Evolutionary conservation across 169 alveolate species (phyloP).

Genomic region (Plasmodium coatneyi): DNA sequence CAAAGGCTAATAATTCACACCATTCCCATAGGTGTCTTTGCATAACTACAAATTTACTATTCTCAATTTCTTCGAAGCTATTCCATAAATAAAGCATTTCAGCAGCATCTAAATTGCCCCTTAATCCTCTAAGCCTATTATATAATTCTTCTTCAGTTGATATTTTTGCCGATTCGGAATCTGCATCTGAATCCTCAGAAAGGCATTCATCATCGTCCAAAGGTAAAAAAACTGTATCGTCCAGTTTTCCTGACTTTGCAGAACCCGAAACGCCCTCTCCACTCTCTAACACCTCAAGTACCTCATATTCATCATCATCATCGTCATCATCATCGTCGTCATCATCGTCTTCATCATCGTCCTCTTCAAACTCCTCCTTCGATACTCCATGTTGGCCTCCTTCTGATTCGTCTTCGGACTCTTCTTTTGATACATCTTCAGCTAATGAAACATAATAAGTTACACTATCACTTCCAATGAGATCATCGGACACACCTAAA

Average conservation of each 20-base stretch:
- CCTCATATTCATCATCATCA: neutral
- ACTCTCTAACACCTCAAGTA: neutral
- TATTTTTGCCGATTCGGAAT: neutral
- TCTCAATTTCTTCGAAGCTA: neutral
- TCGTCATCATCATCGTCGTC: neutral
- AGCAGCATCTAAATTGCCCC: neutral
- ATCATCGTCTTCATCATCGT: neutral
- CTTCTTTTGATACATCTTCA: neutral
- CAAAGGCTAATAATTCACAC: constrained; percentile 38
- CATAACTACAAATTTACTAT: constrained; percentile 12
- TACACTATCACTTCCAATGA: neutral
- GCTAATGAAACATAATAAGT: constrained; percentile 9
- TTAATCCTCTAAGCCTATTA: neutral
- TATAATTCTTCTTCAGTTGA: constrained; percentile 18
- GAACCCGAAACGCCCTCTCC: neutral
- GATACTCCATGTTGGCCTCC: neutral
- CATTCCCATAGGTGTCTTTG: constrained; percentile 11
- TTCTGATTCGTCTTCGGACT: constrained; percentile 14
- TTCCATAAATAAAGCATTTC: constrained; percentile 17
- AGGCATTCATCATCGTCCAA: neutral
- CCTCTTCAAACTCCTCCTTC: neutral
- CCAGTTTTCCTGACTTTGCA: neutral
- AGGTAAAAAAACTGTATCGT: neutral
- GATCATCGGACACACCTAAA: constrained; percentile 1
- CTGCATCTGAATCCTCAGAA: neutral